Conservation (phyloP, 345 rosid species). For the Cardamine resedifolia region DNA sequence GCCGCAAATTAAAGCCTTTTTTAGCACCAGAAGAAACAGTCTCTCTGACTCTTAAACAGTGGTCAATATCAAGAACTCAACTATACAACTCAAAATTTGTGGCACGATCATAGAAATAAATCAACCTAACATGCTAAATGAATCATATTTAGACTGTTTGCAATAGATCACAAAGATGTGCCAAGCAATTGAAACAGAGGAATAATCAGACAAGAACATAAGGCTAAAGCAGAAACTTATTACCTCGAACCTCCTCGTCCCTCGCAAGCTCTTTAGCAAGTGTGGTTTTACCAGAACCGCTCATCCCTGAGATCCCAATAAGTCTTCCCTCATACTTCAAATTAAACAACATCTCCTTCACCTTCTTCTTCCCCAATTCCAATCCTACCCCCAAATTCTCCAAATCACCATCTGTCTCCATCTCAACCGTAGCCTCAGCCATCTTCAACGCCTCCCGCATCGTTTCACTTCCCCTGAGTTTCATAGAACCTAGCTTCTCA, state of each 20-base stretch:
- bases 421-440: conserved; percentile 43
- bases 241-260: conserved; percentile 66
- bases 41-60: not conserved
- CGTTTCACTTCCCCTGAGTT: conserved; percentile 62
- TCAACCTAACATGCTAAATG: too few species aligned
- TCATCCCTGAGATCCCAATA: conserved; percentile 76
- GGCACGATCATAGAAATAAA: too few species aligned
- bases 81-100: not conserved
- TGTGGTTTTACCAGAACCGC: conserved; percentile 50
- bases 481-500: conserved; percentile 60
- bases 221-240: not conserved
- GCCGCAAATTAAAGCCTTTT: not conserved
- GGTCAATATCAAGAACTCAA: conserved; percentile 5
- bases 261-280: conserved; percentile 60
- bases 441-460: conserved; percentile 51
- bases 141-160: too few species aligned
- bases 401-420: conserved; percentile 30
- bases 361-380: conserved; percentile 65
- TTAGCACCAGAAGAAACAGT: not conserved
- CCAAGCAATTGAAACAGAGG: not conserved
- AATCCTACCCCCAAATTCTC: conserved; percentile 45
- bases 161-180: not conserved
- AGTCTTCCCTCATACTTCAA: conserved; percentile 34
- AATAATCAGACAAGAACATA: not conserved
- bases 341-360: conserved; percentile 64